Conservation (phyloP, 148 eudicot species). For the Fagopyrum tataricum region DNA sequence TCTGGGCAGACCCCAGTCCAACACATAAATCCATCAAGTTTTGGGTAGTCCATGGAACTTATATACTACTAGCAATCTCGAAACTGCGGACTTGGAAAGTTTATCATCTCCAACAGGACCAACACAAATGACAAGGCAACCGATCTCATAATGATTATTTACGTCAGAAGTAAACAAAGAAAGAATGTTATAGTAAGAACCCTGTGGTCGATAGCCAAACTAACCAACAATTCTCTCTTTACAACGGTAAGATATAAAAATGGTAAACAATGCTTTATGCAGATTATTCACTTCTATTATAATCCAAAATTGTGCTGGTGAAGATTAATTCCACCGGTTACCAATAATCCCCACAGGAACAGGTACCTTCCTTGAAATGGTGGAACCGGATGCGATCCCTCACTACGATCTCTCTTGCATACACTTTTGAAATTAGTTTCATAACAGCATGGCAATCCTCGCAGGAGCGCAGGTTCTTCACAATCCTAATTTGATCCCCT, state of each 20-base stretch:
- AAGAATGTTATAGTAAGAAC: background rate
- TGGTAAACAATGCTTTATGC: background rate
- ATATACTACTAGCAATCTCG: too few relatives aligned
- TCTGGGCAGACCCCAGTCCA: too few relatives aligned
- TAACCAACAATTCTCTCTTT: background rate
- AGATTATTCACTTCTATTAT: background rate
- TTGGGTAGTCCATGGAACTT: too few relatives aligned
- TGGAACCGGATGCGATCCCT: conserved; percentile 50
- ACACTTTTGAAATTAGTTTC: conserved; percentile 31
- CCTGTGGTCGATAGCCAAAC: background rate
- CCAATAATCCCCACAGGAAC: conserved; percentile 45
- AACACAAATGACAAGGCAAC: background rate
- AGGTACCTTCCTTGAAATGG: conserved; percentile 38
- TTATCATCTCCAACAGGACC: background rate
- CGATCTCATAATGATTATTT: background rate
- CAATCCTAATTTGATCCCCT: conserved; percentile 32
- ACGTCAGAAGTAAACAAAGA: background rate
- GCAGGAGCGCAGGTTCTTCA: conserved; percentile 43
- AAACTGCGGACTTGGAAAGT: too few relatives aligned
- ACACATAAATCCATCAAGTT: too few relatives aligned
- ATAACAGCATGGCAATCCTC: conserved; percentile 46
- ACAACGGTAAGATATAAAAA: background rate
- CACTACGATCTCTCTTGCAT: conserved; percentile 35
- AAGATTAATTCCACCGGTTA: conserved; percentile 10
- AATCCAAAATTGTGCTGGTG: background rate